Evolutionary conservation across 106 monocot species (phyloP), one percentile per base, ranked within the genome.

Genomic region (Triglochin maritima): DNA sequence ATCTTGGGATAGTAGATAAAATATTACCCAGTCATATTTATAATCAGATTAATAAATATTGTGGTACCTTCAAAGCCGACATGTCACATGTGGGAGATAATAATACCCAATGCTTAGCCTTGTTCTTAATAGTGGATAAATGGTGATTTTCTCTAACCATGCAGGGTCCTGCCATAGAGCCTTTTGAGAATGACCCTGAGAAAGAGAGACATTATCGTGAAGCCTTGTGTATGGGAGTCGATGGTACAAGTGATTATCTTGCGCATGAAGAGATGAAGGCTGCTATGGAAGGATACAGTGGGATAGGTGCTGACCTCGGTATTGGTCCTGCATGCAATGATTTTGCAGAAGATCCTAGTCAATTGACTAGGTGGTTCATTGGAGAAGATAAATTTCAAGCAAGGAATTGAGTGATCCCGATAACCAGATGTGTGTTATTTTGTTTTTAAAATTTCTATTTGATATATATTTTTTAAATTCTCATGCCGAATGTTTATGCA

Each of bases 161-260:
- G 51, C 87, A 95, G 96, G 96, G 87, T 4, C 57, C 85, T 3
- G 85, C 79, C 47, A 77, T 83, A 75, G 88, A 91, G 60, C 74
- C 69, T 48, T 88, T 96, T 57, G 81, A 78, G 57, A 63, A 74
- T 46, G 90, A 96, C 57, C 63, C 64, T 2, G 86, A 88, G 55
- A 79, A 78, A 48, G 90, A 90, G 70, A 84, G 72, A 15, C 76
- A 83, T 13, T 91, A 82, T 12, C 53, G 49, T 0, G 76, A 85
- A 16, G 81, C 81, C 48, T 76, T 91, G 51, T 50, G 46, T 44
- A 74, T 82, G 67, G 86, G 64, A 12, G 50, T 82, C 3, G 86
- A 86, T 14, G 14, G 50, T 41, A 46, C 16, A 7, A 73, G 86
- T 48, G 83, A 83, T 42, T 50, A 67, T 8, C 46, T 9, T 2